Evolutionary conservation across 139 green algal species (phyloP).

Genomic region (Edaphochlamys debaryana): DNA sequence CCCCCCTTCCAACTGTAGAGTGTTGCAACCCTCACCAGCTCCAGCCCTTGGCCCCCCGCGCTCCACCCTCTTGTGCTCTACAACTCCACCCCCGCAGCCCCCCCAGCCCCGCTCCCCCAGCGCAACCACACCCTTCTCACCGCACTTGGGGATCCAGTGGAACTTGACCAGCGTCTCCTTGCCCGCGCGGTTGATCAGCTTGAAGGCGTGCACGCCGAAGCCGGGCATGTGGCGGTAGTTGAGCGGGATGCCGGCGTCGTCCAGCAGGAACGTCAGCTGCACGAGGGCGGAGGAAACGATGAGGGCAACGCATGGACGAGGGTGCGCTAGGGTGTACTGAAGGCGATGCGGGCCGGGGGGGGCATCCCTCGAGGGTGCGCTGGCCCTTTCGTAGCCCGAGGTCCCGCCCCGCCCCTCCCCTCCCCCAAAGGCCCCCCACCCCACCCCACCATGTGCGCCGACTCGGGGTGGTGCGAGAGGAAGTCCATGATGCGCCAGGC

Average conservation of each 20-base stretch:
- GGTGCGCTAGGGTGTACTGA: background rate
- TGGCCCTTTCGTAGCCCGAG: too few relatives aligned
- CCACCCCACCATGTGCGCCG: constrained; percentile 87
- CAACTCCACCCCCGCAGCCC: too few relatives aligned
- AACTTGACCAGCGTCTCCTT: constrained; percentile 95
- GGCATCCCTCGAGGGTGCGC: too few relatives aligned
- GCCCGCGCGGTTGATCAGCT: constrained; percentile 85
- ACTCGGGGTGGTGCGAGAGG: constrained; percentile 94
- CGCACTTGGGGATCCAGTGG: constrained; percentile 94
- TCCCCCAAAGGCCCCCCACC: too few relatives aligned
- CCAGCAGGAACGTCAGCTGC: constrained; percentile 93
- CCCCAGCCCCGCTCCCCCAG: too few relatives aligned
- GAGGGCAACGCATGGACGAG: background rate
- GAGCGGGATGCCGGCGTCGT: constrained; percentile 91
- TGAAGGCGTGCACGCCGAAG: constrained; percentile 98
- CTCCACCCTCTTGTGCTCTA: too few relatives aligned
- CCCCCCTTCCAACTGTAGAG: too few relatives aligned
- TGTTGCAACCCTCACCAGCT: too few relatives aligned
- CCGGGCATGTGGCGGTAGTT: constrained; percentile 96
- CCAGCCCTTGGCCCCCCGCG: too few relatives aligned
- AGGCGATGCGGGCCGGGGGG: too few relatives aligned
- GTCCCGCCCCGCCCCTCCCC: too few relatives aligned
- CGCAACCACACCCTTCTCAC: too few relatives aligned
- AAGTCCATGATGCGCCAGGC: constrained; percentile 97
- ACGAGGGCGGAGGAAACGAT: background rate